Base-by-base conservation (phyloP, 2,329 filamentous ascomycete species). In the Coniochaeta sp. region DNA sequence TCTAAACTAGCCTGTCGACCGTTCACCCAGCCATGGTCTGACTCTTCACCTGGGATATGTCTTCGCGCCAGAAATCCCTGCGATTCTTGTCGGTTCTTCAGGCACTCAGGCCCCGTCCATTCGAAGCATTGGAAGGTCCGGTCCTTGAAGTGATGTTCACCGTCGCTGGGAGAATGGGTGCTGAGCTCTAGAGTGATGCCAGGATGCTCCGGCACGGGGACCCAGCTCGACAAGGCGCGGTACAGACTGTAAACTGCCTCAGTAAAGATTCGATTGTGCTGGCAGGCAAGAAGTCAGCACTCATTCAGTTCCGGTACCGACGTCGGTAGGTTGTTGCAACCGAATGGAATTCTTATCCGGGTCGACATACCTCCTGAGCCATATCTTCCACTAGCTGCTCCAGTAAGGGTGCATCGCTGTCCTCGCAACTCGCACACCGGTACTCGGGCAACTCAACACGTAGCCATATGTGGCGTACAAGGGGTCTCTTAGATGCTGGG, bases 391-490 rank as follows among this genome's bases (percentile, higher is more conserved):
- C n/a, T n/a, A n/a, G n/a, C n/a, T n/a, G n/a, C n/a, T n/a, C n/a
- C n/a, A n/a, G n/a, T n/a, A n/a, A n/a, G n/a, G n/a, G n/a, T n/a
- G n/a, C n/a, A n/a, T n/a, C n/a, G n/a, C n/a, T n/a, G n/a, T n/a
- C n/a, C n/a, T n/a, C n/a, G 56, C 60, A 66, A 51, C 35, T 50
- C 55, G 1, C 22, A 50, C 55, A 60, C 20, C 32, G 49, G 49
- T 68, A 66, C 52, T 40, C n/a, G 50, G 51, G 61, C 2, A 69
- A 48, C 53, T 65, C 57, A 51, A 70, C 33, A 24, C 62, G 45
- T 22, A 68, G 54, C 28, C 52, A 62, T 46, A 70, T 60, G 40
- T 67, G 60, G 33, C 42, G 60, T 52, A 69, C 52, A 7, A 68
- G 48, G 18, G 48, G 32, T 35, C 55, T 58, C 50, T 55, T 47